A percentile compares a stretch with the other conserved stretches of the same genome.
phyloP scores from a whole-genome alignment of 2,329 filamentous ascomycete species.

The Beauveria brongniartii region DNA sequence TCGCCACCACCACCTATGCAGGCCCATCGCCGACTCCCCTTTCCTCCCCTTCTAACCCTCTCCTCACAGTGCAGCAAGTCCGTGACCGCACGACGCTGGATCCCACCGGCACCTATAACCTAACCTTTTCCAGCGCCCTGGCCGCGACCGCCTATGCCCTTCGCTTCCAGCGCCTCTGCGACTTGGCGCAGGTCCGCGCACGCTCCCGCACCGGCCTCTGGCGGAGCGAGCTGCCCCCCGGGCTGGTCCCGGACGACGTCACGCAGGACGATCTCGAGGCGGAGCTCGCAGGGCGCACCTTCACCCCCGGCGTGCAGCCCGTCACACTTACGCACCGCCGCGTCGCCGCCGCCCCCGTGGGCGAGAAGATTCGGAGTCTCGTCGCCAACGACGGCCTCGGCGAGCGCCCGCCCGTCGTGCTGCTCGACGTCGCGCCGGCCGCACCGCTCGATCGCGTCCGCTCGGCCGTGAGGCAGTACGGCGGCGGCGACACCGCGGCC shows the following conservation, averaged over 20 bases:
- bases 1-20: no score
- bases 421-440: constrained; percentile 23
- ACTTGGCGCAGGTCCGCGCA: constrained; percentile 22
- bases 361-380: constrained; percentile 17
- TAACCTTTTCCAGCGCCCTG: constrained; percentile 55
- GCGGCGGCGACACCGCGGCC: constrained; percentile 10
- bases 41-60: background rate
- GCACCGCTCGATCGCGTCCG: constrained; percentile 27
- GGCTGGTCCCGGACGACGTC: constrained; percentile 17
- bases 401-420: constrained; percentile 21
- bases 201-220: constrained; percentile 24
- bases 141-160: constrained; percentile 53
- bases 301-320: constrained; percentile 20
- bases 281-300: constrained; percentile 21
- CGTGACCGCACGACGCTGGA: constrained; percentile 57
- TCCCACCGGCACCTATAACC: constrained; percentile 56
- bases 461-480: constrained; percentile 34
- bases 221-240: constrained; percentile 20
- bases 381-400: constrained; percentile 17
- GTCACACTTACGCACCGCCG: constrained; percentile 16
- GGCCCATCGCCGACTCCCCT: constrained; percentile 3
- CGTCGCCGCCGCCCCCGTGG: constrained; percentile 19
- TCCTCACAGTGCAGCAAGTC: constrained; percentile 47
- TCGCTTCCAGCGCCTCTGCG: constrained; percentile 26
- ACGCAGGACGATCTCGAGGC: constrained; percentile 14